Conservation (phyloP, 2,329 filamentous ascomycete species). For the Tolypocladium tropicale region DNA sequence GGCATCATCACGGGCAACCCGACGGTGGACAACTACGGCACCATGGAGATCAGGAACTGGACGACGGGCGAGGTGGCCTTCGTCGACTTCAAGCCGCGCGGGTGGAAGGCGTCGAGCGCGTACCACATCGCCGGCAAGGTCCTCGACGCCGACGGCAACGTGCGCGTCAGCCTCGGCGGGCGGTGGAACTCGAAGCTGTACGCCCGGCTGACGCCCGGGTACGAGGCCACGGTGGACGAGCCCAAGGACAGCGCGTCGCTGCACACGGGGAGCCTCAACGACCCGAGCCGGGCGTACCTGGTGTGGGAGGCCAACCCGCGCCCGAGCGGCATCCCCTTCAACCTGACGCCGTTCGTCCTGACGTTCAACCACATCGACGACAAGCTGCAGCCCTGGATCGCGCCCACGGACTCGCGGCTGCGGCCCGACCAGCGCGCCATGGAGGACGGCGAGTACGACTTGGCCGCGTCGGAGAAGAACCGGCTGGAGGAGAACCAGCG, state of each 20-base stretch:
- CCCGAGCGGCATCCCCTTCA: conserved; percentile 84
- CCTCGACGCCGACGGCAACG: conserved; percentile 65
- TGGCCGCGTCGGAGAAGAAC: conserved; percentile 89
- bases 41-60: conserved; percentile 97
- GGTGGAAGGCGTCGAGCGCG: conserved; percentile 89
- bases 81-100: conserved; percentile 87
- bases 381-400: conserved; percentile 63
- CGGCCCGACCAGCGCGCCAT: conserved; percentile 93
- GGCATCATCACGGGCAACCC: conserved; percentile 97
- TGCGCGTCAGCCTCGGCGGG: conserved; percentile 82
- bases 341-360: conserved; percentile 89
- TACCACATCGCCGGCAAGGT: conserved; percentile 85
- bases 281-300: conserved; percentile 68
- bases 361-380: conserved; percentile 89
- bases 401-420: conserved; percentile 88
- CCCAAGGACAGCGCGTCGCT: conserved; percentile 28
- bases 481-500: conserved; percentile 88
- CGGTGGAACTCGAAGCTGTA: conserved; percentile 98
- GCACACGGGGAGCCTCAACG: conserved; percentile 44
- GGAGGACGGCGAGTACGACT: conserved; percentile 96
- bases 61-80: conserved; percentile 85
- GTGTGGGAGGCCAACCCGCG: conserved; percentile 86
- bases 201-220: conserved; percentile 83
- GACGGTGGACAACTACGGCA: conserved; percentile 93
- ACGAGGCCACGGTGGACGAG: conserved; percentile 62